phyloP scores from a whole-genome alignment of 140 eudicot genomes.

The Ambrosia hybrid region DNA sequence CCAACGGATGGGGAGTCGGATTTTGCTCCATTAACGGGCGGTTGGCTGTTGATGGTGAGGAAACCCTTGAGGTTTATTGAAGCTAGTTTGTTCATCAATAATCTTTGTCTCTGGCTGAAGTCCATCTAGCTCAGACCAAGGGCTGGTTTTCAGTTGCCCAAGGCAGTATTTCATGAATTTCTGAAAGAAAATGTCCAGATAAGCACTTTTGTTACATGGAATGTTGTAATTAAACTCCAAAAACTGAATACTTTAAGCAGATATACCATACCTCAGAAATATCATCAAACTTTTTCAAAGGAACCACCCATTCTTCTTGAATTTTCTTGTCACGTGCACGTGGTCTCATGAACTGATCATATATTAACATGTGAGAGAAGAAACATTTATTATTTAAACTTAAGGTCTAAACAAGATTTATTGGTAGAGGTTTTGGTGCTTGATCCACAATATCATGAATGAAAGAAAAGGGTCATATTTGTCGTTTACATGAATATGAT shows the following conservation, averaged over 20 bases:
- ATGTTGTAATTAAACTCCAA: neutral
- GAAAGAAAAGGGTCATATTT: neutral
- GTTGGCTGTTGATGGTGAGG: constrained; percentile 93
- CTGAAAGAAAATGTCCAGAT: constrained; percentile 38
- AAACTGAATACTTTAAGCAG: neutral
- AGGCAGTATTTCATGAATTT: constrained; percentile 74
- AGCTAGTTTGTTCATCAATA: constrained; percentile 64
- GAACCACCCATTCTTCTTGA: constrained; percentile 73
- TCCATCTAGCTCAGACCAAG: constrained; percentile 92
- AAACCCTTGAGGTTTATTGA: constrained; percentile 73
- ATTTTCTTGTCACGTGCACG: constrained; percentile 86
- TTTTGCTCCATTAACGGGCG: constrained; percentile 79
- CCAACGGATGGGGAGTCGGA: constrained; percentile 88
- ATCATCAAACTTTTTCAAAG: constrained; percentile 42
- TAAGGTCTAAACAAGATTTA: neutral
- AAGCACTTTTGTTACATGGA: constrained; percentile 1
- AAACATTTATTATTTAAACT: neutral
- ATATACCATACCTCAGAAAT: constrained; percentile 61
- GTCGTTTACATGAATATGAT: neutral
- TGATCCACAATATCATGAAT: neutral
- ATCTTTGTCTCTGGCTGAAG: constrained; percentile 97
- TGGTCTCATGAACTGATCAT: constrained; percentile 85
- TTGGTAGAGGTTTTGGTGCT: neutral
- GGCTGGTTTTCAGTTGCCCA: constrained; percentile 80
- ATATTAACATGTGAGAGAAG: constrained; percentile 29